Base-by-base conservation (phyloP, 805 yeast species). In the Ogataea nitratoaversa region DNA sequence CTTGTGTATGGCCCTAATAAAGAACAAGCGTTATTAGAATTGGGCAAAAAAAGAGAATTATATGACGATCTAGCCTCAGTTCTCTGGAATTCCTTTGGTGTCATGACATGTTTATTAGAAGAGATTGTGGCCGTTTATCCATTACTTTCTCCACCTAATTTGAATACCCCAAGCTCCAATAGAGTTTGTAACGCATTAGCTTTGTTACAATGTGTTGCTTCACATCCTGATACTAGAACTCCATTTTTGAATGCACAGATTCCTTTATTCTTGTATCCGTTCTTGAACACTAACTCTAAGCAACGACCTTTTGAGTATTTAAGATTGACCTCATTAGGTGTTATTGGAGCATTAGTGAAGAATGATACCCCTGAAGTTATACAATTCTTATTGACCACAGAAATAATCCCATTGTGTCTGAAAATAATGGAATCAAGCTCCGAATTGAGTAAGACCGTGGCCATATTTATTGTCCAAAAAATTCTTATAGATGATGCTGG, bases 111-210 rank as follows among this genome's bases (percentile, higher is more conserved):
- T 17, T 67, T 91, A 29, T 64, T 91, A 43, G 95, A 87, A 59
- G 99, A 91, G 59, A 89, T 91, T 39, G 82, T 89, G 29, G 74
- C 86, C 3, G 96, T 91, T 5, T 91, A 91, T 60, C 96, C 99
- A 11, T 72, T 82, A 55, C 70, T 91, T 43, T 82, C 86, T 28
- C 97, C 97, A 12, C 95, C 95, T 23, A 79, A 76, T 32, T 71
- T 93, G 43, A 80, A 89, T 4, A 86, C 95, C 13, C 76, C 87
- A n/a, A 82, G 88, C 14, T 84, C 95, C 4, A 91, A 90, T 60
- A 72, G 97, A 40, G 98, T 91, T 8, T 91, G 98, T 63, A 91
- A 93, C 65, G 97, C 98, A 0, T 69, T 91, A 53, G 97, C 96
- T 8, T 73, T 93, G 35, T 71, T 91, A 49, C 99, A 91, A 64